These are phyloP conservation scores for Capsicum chinense DNA, from an alignment of 257 asterid species.

Conservation along the genomic window DNA sequence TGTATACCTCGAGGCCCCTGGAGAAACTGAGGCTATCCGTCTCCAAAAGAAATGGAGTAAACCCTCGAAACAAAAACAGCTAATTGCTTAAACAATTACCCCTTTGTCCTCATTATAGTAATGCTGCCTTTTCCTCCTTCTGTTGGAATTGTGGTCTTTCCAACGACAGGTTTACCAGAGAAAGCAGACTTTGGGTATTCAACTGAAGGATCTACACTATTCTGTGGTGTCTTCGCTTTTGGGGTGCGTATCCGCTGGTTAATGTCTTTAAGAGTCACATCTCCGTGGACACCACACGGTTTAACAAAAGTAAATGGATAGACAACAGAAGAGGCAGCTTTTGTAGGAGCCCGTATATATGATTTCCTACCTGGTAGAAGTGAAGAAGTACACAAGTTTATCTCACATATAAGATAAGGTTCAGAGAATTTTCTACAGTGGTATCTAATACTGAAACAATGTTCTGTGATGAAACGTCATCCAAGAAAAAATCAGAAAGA, in stretches of 20 bases:
- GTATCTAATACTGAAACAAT: background rate
- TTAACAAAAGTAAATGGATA: slow-evolving; percentile 81
- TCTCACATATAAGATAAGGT: background rate
- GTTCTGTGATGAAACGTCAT: slow-evolving; percentile 2
- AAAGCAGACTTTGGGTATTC: slow-evolving; percentile 76
- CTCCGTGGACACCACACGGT: slow-evolving; percentile 82
- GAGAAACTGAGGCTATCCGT: background rate
- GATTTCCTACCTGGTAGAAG: slow-evolving; percentile 70
- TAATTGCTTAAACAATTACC: slow-evolving; percentile 41
- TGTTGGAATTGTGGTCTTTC: slow-evolving; percentile 83
- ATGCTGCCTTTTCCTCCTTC: slow-evolving; percentile 95
- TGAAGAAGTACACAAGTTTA: background rate
- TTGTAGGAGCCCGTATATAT: slow-evolving; percentile 66
- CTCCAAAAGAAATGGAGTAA: slow-evolving; percentile 26
- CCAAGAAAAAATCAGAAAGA: background rate
- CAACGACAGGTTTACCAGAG: slow-evolving; percentile 93
- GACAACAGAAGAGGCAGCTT: slow-evolving; percentile 60
- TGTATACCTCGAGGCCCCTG: slow-evolving; percentile 31
- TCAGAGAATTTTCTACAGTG: background rate
- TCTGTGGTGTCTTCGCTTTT: slow-evolving; percentile 51
- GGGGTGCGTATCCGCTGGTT: slow-evolving; percentile 75
- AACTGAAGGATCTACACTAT: slow-evolving; percentile 48
- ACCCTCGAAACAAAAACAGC: background rate
- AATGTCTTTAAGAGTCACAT: slow-evolving; percentile 83
- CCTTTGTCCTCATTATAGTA: slow-evolving; percentile 82